These are phyloP conservation scores for Metschnikowia colocasiae DNA, from an alignment of 805 yeast species.

Conservation along the genomic window DNA sequence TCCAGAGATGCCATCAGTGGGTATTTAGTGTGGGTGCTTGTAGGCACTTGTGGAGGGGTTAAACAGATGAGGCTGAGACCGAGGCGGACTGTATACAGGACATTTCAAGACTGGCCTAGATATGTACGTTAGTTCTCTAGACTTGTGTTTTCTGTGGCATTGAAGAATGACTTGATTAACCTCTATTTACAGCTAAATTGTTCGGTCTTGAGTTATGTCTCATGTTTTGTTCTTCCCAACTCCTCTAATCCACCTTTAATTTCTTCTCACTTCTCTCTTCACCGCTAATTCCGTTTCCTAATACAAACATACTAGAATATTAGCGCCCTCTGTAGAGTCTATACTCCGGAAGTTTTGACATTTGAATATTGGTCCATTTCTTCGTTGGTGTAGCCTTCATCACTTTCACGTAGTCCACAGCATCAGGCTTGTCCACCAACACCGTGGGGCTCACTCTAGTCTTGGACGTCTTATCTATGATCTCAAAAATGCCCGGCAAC, in stretches of 20 bases:
- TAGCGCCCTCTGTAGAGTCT: conserved; percentile 62
- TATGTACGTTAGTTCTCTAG: no score
- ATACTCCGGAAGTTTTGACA: conserved; percentile 49
- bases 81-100: neutral
- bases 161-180: neutral
- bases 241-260: no score
- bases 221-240: no score
- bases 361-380: conserved; percentile 53
- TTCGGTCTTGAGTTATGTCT: neutral
- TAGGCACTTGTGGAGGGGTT: neutral
- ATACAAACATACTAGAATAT: no score
- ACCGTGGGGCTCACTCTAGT: conserved; percentile 69
- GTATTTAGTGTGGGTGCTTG: neutral
- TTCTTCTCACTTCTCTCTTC: no score
- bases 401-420: conserved; percentile 52
- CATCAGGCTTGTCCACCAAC: conserved; percentile 46
- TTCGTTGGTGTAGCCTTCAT: conserved; percentile 61
- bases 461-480: conserved; percentile 59
- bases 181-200: neutral
- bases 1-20: conserved; percentile 25
- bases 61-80: neutral
- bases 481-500: conserved; percentile 89
- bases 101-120: no score
- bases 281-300: no score
- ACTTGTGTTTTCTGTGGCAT: neutral